Percentiles rank a stretch among this genome's conserved stretches.
These are phyloP conservation scores for Psidium friedrichsthalianum DNA, from an alignment of 345 rosid species.

Conservation along the genomic window DNA sequence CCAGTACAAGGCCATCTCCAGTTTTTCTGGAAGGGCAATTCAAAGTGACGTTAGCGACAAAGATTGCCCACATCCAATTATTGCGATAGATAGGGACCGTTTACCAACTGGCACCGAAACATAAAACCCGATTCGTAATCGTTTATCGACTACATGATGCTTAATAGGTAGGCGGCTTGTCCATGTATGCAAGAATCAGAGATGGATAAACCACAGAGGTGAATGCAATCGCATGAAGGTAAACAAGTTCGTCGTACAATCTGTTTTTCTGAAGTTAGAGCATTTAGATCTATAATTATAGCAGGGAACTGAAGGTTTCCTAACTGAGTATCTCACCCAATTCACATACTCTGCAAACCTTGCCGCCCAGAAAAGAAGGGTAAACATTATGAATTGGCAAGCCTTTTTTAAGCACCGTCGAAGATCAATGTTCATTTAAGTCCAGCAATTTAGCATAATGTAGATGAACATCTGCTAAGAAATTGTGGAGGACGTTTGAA, in stretches of 20 bases:
- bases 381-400: background rate
- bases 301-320: background rate
- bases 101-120: slow-evolving; percentile 62
- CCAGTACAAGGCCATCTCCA: slow-evolving; percentile 73
- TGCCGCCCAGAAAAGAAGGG: background rate
- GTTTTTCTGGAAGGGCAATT: slow-evolving; percentile 25
- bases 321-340: background rate
- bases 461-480: background rate
- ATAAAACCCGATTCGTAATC: slow-evolving; percentile 55
- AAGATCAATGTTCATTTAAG: background rate
- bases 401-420: background rate
- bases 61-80: background rate
- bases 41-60: background rate
- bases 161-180: slow-evolving; percentile 78
- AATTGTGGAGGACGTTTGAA: background rate
- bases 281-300: background rate
- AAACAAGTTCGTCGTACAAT: background rate
- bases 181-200: slow-evolving; percentile 86
- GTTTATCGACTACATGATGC: slow-evolving; percentile 37
- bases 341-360: background rate
- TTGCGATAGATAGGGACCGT: background rate
- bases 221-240: slow-evolving; percentile 62
- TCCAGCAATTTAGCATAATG: background rate
- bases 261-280: background rate
- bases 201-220: slow-evolving; percentile 81